A percentile compares a stretch with the other conserved stretches of the same genome.
Evolutionary conservation across 2,329 filamentous ascomycete species (phyloP).

Genomic region (Diaporthe longicolla): DNA sequence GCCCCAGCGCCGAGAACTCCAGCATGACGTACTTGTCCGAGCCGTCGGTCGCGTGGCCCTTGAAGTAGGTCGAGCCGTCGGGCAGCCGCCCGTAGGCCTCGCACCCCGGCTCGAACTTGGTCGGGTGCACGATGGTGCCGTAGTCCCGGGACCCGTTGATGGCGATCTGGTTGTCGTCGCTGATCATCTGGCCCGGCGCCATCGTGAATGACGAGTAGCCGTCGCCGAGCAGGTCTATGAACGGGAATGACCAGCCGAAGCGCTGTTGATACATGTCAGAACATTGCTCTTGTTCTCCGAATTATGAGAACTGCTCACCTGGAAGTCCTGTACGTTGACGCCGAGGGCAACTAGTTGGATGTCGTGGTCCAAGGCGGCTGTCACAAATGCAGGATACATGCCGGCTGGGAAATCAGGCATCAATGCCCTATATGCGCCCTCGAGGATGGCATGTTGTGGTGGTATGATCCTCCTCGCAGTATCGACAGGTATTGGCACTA

Average conservation of each 20-base stretch:
- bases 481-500: slow-evolving; percentile 65
- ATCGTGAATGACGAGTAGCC: slow-evolving; percentile 66
- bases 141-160: slow-evolving; percentile 61
- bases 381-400: slow-evolving; percentile 67
- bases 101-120: slow-evolving; percentile 62
- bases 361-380: slow-evolving; percentile 66
- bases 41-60: slow-evolving; percentile 43
- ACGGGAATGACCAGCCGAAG: slow-evolving; percentile 67
- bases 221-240: slow-evolving; percentile 66
- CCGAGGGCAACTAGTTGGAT: slow-evolving; percentile 58
- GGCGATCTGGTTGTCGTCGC: slow-evolving; percentile 57
- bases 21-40: slow-evolving; percentile 50
- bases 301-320: slow-evolving; percentile 53
- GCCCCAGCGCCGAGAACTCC: slow-evolving; percentile 45
- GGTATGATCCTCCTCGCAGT: slow-evolving; percentile 64
- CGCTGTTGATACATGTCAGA: slow-evolving; percentile 54
- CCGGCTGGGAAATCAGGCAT: slow-evolving; percentile 64
- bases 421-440: slow-evolving; percentile 60
- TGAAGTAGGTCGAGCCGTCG: slow-evolving; percentile 48
- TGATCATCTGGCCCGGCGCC: slow-evolving; percentile 62
- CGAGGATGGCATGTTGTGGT: slow-evolving; percentile 63
- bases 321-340: slow-evolving; percentile 62
- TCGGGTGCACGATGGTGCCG: slow-evolving; percentile 59
- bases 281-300: neutral
- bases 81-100: slow-evolving; percentile 60